Conservation (phyloP, 495 filamentous ascomycete species). For the Podospora pseudocomata region DNA sequence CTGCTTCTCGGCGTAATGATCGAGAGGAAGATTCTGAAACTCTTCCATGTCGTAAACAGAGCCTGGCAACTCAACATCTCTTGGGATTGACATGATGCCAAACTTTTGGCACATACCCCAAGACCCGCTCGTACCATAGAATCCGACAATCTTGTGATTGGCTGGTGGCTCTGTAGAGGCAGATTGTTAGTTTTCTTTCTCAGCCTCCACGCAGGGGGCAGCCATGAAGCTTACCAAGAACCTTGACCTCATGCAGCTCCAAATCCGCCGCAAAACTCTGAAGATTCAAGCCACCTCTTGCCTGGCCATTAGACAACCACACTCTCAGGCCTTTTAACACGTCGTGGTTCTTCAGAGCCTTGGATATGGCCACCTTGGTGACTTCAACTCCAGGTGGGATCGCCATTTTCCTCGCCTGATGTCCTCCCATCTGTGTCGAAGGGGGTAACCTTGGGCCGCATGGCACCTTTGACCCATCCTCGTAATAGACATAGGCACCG, state of each 20-base stretch:
- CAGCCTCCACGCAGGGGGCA: no score
- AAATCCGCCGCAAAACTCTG: not conserved
- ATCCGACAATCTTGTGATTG: conserved; percentile 40
- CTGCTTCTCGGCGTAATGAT: conserved; percentile 6
- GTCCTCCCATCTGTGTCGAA: conserved; percentile 5
- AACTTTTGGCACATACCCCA: conserved; percentile 31
- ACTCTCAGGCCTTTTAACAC: not conserved
- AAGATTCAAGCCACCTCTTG: conserved; percentile 5
- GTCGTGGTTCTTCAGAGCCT: not conserved
- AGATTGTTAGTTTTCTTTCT: not conserved
- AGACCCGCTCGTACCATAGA: conserved; percentile 37
- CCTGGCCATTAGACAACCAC: conserved; percentile 8
- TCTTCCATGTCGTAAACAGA: conserved; percentile 36
- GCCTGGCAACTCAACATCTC: conserved; percentile 33
- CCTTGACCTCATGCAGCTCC: conserved; percentile 2
- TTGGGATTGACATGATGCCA: conserved; percentile 43
- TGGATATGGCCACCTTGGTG: not conserved
- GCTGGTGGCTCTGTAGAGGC: conserved; percentile 23
- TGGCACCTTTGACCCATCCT: conserved; percentile 8
- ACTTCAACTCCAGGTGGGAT: conserved; percentile 2
- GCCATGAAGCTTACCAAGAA: no score
- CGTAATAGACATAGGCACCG: conserved; percentile 11
- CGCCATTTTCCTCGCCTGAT: conserved; percentile 1
- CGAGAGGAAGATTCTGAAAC: conserved; percentile 29
- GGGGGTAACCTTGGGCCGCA: not conserved